A percentile compares a stretch with the other conserved stretches of the same genome.
phyloP scores from a whole-genome alignment of 1,284 basidiomycete species.

The Stygiomarasmius scandens region DNA sequence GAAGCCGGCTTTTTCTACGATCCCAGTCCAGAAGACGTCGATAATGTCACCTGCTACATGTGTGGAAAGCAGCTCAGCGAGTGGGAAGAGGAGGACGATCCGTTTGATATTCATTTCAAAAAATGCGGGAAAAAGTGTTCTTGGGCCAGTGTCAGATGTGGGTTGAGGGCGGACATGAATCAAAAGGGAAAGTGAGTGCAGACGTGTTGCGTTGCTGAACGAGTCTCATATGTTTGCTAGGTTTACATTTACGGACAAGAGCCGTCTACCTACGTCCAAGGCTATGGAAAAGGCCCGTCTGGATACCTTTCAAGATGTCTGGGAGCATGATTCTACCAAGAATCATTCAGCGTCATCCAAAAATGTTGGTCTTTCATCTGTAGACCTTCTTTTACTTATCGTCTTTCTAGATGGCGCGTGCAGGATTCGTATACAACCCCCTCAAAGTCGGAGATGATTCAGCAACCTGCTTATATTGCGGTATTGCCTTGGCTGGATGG shows the following conservation, averaged over 20 bases:
- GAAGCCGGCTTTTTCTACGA: constrained; percentile 83
- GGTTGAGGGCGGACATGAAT: constrained; percentile 57
- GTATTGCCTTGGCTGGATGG: constrained; percentile 77
- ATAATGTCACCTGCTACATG: constrained; percentile 75
- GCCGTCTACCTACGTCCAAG: constrained; percentile 66
- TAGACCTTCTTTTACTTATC: constrained; percentile 1
- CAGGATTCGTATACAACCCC: constrained; percentile 80
- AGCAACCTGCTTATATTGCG: constrained; percentile 79
- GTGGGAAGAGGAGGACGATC: constrained; percentile 82
- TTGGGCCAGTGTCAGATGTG: constrained; percentile 80
- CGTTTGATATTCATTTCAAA: constrained; percentile 73
- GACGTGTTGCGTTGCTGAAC: constrained; percentile 9
- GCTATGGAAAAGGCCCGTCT: constrained; percentile 69
- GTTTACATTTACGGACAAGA: constrained; percentile 55
- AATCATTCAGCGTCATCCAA: constrained; percentile 71
- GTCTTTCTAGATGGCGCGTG: constrained; percentile 72
- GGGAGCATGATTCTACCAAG: constrained; percentile 70
- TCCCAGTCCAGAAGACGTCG: constrained; percentile 61
- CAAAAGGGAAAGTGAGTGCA: constrained; percentile 56
- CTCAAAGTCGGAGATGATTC: constrained; percentile 67
- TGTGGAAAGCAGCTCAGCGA: constrained; percentile 77
- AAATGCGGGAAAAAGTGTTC: constrained; percentile 66
- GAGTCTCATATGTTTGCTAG: constrained; percentile 34
- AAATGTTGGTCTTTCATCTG: constrained; percentile 48
- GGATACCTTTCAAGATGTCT: constrained; percentile 53